Evolutionary conservation across 768 basidiomycete genomes (phyloP).

Genomic region (Gyrodon lividus): DNA sequence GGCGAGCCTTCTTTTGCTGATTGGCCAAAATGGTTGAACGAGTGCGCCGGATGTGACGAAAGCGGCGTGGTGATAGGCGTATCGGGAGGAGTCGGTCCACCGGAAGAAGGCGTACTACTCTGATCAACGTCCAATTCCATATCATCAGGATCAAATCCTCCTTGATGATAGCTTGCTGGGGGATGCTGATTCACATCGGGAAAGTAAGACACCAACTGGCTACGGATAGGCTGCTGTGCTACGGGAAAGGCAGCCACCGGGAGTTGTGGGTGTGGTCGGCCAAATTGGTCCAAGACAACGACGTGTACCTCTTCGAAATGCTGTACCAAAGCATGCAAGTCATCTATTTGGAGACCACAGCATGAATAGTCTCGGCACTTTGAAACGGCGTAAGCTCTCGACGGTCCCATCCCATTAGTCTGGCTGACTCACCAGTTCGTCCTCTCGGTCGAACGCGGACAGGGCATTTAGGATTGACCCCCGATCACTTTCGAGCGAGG

Average conservation of each 20-base stretch:
- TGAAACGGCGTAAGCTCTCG: not conserved
- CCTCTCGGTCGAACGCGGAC: constrained; percentile 64
- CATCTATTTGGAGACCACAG: constrained; percentile 75
- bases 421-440: constrained; percentile 58
- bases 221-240: constrained; percentile 31
- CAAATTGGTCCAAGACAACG: constrained; percentile 57
- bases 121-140: constrained; percentile 77
- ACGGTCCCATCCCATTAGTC: not conserved
- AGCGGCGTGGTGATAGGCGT: constrained; percentile 45
- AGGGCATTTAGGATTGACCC: constrained; percentile 64
- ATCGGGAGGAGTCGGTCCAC: constrained; percentile 38
- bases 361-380: constrained; percentile 88
- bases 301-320: constrained; percentile 93
- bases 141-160: constrained; percentile 68
- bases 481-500: constrained; percentile 61
- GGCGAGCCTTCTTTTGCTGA: constrained; percentile 29
- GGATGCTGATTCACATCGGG: constrained; percentile 26
- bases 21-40: constrained; percentile 32
- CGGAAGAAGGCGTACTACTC: constrained; percentile 51
- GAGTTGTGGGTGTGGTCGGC: constrained; percentile 34
- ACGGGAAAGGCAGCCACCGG: constrained; percentile 34
- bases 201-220: constrained; percentile 29
- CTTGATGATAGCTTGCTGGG: constrained; percentile 33
- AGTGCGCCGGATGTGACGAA: constrained; percentile 33
- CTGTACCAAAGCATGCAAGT: constrained; percentile 82